Conservation (phyloP, 2,329 filamentous ascomycete species). For the Fusarium napiforme region DNA sequence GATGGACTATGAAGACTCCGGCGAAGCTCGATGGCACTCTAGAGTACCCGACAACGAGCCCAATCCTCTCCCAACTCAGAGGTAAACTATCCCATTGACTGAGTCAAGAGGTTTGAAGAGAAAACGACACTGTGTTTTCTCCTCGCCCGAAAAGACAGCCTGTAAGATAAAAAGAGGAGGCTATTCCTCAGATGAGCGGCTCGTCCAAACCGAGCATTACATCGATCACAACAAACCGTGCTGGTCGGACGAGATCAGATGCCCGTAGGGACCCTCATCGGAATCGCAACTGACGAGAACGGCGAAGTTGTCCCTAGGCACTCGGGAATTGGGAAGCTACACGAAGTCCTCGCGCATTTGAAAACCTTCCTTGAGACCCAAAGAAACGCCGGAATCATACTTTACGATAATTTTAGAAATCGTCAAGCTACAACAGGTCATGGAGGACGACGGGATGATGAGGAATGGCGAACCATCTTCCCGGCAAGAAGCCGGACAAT, state of each 20-base stretch:
- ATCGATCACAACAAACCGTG: not conserved
- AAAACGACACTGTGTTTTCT: not conserved
- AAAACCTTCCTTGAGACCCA: no score
- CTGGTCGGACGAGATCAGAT: not conserved
- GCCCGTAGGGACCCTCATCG: not conserved
- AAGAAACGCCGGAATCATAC: no score
- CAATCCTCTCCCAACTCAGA: not conserved
- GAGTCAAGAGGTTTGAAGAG: not conserved
- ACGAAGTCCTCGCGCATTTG: no score
- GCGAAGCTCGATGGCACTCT: no score
- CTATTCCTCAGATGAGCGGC: not conserved
- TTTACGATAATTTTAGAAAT: no score
- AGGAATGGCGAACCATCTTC: not conserved
- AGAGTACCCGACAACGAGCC: no score
- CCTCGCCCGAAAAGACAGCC: not conserved
- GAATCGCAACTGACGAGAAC: no score
- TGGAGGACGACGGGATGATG: not conserved
- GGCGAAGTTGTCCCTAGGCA: no score
- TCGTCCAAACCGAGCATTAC: not conserved
- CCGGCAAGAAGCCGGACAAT: not conserved
- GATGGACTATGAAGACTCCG: no score
- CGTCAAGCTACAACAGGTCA: no score
- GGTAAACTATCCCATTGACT: not conserved
- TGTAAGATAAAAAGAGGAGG: not conserved
- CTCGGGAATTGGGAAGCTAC: no score